Percentiles rank a stretch among this genome's conserved stretches.
These are phyloP conservation scores for Circinella minor DNA, from an alignment of 371 early-diverging fungal genomes.

Conservation along the genomic window DNA sequence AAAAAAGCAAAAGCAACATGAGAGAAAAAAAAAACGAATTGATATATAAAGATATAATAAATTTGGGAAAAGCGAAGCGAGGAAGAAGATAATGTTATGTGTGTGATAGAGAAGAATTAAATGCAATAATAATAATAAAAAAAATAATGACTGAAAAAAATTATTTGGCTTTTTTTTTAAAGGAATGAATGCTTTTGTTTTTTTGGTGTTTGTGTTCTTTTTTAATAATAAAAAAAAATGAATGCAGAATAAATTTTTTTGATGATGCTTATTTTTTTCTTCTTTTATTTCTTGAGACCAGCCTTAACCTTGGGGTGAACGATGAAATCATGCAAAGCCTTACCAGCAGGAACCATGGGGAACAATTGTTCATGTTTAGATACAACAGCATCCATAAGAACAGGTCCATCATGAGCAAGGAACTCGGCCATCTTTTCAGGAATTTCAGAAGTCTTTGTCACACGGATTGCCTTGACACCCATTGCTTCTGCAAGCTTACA, in stretches of 20 bases:
- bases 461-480: constrained; percentile 89
- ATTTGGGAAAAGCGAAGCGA: no score
- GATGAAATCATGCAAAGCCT: constrained; percentile 86
- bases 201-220: neutral
- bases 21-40: neutral
- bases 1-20: neutral
- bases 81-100: no score
- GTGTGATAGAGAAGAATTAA: no score
- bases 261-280: neutral
- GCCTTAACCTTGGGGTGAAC: constrained; percentile 56
- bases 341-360: constrained; percentile 98
- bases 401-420: constrained; percentile 84
- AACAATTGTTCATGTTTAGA: constrained; percentile 92
- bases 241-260: neutral
- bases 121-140: no score
- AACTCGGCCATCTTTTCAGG: constrained; percentile 91
- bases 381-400: constrained; percentile 89
- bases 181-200: constrained; percentile 5
- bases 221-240: no score
- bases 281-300: neutral
- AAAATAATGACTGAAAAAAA: no score
- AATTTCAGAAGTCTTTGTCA: constrained; percentile 81
- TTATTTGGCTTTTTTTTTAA: no score
- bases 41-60: no score
- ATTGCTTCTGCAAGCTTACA: constrained; percentile 95